Base-by-base conservation (phyloP, 2,329 filamentous ascomycete genomes). In the Zarea fungicola region DNA sequence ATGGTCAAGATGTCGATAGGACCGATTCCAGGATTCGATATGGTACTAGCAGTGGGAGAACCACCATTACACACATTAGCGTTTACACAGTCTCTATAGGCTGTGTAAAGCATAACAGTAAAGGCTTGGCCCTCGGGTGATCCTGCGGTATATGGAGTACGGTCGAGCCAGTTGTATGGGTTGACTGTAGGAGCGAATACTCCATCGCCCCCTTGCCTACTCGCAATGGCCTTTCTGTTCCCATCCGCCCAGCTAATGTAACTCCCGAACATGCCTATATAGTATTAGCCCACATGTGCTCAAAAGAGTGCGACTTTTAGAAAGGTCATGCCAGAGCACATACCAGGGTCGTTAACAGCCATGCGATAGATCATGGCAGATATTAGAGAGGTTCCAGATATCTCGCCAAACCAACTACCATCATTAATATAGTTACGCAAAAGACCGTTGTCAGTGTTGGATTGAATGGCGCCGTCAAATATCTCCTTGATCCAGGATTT, bases 401-500 rank as follows among this genome's bases (percentile, higher is more conserved):
- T 40, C 29, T 53, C 51, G 21, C 51, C 51, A 36, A 53, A 53
- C 51, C 51, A 53, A 25, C 48, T 34, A 16, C 13, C 16, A 21
- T 53, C 51, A 21, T 53, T 51, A 13, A 53, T 43, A 16, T 53
- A 53, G 40, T 53, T 53, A 29, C 28, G 48, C 43, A 53, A 28
- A 6, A 53, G 34, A 23, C 48, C 51, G 22, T 41, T 13, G 10
- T 51, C 51, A 11, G 26, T 10, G 34, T 40, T 26, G 1, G 48
- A 51, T 13, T 41, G 37, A 28, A 51, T 41, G 8, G 48, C 48
- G 16, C 51, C 51, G 44, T 53, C 48, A 6, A 53, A 49, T n/a
- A 53, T 53, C 49, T 53, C 51, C 49, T 51, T 51, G 40, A 53
- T 53, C 51, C 51, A 53, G 5, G 14, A 5, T 28, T 53, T 53